phyloP scores from a whole-genome alignment of 139 green algal species.

The Volvox reticuliferus region DNA sequence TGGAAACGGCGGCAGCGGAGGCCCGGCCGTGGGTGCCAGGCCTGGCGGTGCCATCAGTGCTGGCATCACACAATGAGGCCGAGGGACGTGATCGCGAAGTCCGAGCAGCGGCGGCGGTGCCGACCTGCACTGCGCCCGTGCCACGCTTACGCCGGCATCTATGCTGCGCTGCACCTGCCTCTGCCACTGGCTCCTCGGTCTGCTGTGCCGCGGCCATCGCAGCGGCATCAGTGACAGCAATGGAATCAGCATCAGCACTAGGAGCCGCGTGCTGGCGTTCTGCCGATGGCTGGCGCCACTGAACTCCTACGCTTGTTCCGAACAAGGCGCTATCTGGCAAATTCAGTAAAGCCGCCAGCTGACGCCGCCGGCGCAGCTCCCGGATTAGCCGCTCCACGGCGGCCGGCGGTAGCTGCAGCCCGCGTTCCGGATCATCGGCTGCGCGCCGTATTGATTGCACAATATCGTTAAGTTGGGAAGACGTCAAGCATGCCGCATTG shows the following conservation, averaged over 20 bases:
- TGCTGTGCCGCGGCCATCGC: neutral
- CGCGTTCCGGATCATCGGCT: neutral
- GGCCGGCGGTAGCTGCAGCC: neutral
- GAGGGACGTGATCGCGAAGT: neutral
- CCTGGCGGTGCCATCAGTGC: neutral
- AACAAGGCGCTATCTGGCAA: neutral
- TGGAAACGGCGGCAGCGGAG: too few relatives aligned
- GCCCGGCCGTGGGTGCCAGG: neutral
- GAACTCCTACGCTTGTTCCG: too few relatives aligned
- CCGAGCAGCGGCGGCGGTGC: neutral
- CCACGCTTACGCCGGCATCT: neutral
- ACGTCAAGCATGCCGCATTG: conserved; percentile 22
- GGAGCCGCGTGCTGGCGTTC: neutral
- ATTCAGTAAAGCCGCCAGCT: conserved; percentile 2
- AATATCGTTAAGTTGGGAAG: neutral
- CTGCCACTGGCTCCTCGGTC: neutral
- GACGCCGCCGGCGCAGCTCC: conserved; percentile 20
- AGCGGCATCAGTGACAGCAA: neutral
- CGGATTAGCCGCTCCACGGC: conserved; percentile 22
- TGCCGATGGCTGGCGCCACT: too few relatives aligned
- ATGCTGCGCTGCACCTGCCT: neutral
- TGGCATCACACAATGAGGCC: too few relatives aligned
- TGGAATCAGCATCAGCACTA: neutral
- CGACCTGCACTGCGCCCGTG: neutral
- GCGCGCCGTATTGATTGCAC: neutral